Conservation (phyloP, 805 yeast species). For the Nakazawaea sp. region DNA sequence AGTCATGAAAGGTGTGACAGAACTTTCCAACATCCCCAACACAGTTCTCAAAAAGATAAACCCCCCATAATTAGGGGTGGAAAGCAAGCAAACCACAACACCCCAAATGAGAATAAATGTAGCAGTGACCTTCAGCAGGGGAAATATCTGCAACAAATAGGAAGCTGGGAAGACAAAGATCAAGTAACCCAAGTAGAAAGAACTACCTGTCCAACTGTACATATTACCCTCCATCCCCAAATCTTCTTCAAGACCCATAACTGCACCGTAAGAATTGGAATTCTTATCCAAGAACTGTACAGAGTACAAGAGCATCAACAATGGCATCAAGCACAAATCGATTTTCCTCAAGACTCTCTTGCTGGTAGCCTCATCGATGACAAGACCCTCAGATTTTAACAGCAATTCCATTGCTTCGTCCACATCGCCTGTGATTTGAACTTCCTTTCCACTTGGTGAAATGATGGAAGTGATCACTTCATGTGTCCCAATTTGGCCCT, state of each 20-base stretch:
- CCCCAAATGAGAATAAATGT: conserved; percentile 29
- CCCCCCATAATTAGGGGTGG: conserved; percentile 31
- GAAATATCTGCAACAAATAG: conserved; percentile 27
- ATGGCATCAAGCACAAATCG: conserved; percentile 43
- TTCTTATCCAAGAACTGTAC: conserved; percentile 56
- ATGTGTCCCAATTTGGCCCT: conserved; percentile 13
- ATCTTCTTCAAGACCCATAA: conserved; percentile 30
- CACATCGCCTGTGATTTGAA: conserved; percentile 24
- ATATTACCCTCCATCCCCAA: conserved; percentile 27
- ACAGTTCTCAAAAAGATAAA: conserved; percentile 36
- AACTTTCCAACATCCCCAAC: conserved; percentile 42
- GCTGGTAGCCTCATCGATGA: conserved; percentile 14
- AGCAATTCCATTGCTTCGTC: conserved; percentile 41
- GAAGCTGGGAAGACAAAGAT: conserved; percentile 31
- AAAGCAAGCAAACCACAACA: conserved; percentile 20
- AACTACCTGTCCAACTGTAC: conserved; percentile 27
- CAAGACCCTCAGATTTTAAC: conserved; percentile 23
- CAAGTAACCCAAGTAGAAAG: conserved; percentile 29
- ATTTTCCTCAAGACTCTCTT: conserved; percentile 30
- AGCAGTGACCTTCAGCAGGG: conserved; percentile 28
- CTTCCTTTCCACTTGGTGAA: conserved; percentile 13
- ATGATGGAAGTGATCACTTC: conserved; percentile 13
- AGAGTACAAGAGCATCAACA: conserved; percentile 41
- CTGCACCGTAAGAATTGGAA: conserved; percentile 30
- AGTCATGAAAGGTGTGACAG: conserved; percentile 44